Percentiles rank a stretch among this genome's conserved stretches.
Conservation (phyloP, 176 grass and related monocot species). For the Musa itinerans region DNA sequence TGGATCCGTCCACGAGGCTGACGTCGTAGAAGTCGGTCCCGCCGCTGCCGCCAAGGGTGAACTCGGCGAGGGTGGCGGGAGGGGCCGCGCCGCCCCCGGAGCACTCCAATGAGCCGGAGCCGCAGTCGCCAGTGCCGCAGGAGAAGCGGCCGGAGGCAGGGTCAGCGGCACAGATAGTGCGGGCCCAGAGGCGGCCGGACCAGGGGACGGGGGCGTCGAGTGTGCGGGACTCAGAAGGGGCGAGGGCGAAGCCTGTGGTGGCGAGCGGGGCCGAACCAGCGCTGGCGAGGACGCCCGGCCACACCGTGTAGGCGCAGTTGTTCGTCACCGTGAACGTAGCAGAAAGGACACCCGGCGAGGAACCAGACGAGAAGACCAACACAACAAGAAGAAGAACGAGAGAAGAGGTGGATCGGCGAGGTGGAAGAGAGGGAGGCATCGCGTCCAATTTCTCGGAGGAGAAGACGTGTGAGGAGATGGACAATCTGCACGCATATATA, state of each 20-base stretch:
- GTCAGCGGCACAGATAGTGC: neutral
- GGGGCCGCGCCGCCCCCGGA: conserved; percentile 6
- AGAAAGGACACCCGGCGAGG: neutral
- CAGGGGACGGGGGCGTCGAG: neutral
- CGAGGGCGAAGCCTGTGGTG: conserved; percentile 3
- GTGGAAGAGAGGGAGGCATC: neutral
- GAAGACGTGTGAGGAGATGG: too few species aligned
- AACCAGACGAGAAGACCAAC: neutral
- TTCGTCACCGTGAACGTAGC: conserved; percentile 4
- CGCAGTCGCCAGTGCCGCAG: neutral
- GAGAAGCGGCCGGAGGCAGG: neutral
- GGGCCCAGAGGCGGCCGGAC: conserved; percentile 13
- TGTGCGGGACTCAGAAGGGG: neutral
- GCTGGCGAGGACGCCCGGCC: neutral
- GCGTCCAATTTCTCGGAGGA: neutral
- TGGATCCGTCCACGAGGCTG: conserved; percentile 7
- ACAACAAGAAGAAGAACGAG: neutral
- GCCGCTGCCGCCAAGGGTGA: neutral
- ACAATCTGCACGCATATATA: too few species aligned
- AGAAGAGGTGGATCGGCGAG: neutral
- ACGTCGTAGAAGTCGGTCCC: conserved; percentile 2
- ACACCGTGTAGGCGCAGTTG: conserved; percentile 8
- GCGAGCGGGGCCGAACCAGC: neutral
- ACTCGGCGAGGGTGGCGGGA: conserved; percentile 1
- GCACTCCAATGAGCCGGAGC: neutral